Percentiles rank a stretch among this genome's conserved stretches.
phyloP scores from a whole-genome alignment of 2,329 filamentous ascomycete genomes.

The Colletotrichum spinosum region DNA sequence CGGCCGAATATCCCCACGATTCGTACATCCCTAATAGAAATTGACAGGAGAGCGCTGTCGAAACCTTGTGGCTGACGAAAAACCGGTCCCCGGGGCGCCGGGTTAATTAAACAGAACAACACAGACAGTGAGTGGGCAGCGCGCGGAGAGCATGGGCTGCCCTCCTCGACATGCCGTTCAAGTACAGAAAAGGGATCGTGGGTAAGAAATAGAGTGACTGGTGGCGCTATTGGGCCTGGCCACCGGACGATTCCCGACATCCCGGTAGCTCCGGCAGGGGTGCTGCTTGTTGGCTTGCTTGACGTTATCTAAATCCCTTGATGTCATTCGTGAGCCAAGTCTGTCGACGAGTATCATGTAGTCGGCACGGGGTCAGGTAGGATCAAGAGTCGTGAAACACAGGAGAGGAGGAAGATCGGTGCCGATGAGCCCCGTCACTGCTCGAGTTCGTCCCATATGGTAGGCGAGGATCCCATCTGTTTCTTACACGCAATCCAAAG shows the following conservation, averaged over 20 bases:
- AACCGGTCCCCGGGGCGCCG: conserved; percentile 4
- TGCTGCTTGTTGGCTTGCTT: conserved; percentile 12
- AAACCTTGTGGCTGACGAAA: conserved; percentile 13
- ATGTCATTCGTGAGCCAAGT: conserved; percentile 3
- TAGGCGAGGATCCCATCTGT: conserved; percentile 8
- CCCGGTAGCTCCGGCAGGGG: conserved; percentile 11
- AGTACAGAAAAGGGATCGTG: conserved; percentile 4
- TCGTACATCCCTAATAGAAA: conserved; percentile 23
- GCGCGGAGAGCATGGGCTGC: conserved; percentile 1
- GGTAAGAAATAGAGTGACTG: conserved; percentile 24
- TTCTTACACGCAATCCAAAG: conserved; percentile 15
- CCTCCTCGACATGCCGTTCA: conserved; percentile 12
- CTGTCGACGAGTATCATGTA: not conserved
- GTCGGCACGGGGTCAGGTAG: not conserved
- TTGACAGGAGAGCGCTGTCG: conserved; percentile 14
- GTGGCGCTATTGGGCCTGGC: conserved; percentile 28
- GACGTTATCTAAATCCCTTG: conserved; percentile 8
- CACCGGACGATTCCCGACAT: conserved; percentile 16
- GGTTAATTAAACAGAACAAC: conserved; percentile 25
- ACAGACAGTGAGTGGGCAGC: conserved; percentile 2
- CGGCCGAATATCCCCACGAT: conserved; percentile 15
- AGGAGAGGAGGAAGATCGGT: conserved; percentile 9
- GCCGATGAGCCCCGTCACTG: conserved; percentile 23
- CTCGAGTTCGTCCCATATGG: conserved; percentile 19
- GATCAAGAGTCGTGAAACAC: conserved; percentile 23